Evolutionary conservation across 305 asterid genomes (phyloP).

Genomic region (Ilex paraguariensis): DNA sequence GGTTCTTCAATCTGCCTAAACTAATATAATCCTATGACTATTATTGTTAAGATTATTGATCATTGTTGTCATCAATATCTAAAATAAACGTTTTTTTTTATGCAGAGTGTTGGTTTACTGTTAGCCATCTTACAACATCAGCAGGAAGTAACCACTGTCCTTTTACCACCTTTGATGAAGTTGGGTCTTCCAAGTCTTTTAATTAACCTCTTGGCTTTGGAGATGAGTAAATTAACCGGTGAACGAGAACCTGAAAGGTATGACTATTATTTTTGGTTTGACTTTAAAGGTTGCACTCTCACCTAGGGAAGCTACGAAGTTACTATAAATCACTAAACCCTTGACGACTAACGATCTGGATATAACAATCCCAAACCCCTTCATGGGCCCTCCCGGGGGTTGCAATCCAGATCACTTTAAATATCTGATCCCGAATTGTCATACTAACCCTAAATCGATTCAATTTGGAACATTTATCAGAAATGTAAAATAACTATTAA

Average conservation of each 20-base stretch:
- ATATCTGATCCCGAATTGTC: no score
- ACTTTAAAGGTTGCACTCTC: no score
- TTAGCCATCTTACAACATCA: constrained; percentile 62
- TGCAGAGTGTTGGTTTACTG: constrained; percentile 73
- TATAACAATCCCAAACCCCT: no score
- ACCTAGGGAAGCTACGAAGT: no score
- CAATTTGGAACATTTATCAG: no score
- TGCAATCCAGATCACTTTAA: no score
- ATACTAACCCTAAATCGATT: no score
- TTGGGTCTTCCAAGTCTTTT: constrained; percentile 60
- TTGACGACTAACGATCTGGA: no score
- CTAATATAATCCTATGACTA: background rate
- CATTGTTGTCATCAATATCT: constrained; percentile 20
- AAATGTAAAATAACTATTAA: no score
- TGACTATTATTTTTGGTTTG: constrained; percentile 9
- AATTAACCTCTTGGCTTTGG: constrained; percentile 66
- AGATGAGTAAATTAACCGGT: constrained; percentile 61
- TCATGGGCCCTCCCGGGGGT: no score
- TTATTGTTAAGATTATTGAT: constrained; percentile 14
- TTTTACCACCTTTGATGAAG: constrained; percentile 59
- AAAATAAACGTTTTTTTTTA: constrained; percentile 19
- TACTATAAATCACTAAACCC: no score
- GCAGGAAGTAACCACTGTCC: constrained; percentile 48
- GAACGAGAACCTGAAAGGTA: constrained; percentile 77
- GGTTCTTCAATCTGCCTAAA: no score